phyloP scores from a whole-genome alignment of 2,329 filamentous ascomycete species.

The Bipolaris cookei region DNA sequence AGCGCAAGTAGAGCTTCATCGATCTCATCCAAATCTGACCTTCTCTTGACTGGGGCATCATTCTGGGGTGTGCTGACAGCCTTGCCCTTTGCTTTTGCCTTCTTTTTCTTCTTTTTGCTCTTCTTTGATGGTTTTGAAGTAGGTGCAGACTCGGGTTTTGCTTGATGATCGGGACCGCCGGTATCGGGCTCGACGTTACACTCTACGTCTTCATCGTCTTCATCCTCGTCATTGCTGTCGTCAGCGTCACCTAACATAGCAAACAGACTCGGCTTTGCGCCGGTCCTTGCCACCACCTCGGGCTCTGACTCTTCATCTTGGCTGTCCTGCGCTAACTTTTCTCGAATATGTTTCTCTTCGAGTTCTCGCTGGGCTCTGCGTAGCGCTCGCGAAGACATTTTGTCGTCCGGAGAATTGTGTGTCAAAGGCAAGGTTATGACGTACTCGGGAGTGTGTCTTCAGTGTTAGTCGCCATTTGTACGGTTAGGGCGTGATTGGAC shows the following conservation, averaged over 20 bases:
- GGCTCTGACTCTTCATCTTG: constrained; percentile 50
- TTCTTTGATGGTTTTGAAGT: constrained; percentile 48
- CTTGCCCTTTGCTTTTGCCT: constrained; percentile 62
- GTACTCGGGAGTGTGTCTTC: constrained; percentile 19
- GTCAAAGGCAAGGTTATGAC: constrained; percentile 25
- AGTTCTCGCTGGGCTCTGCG: constrained; percentile 68
- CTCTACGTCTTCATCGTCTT: constrained; percentile 41
- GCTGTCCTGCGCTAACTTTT: constrained; percentile 44
- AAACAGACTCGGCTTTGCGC: constrained; percentile 53
- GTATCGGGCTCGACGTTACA: constrained; percentile 36
- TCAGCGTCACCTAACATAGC: constrained; percentile 54
- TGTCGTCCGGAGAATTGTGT: constrained; percentile 11
- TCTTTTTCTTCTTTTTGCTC: constrained; percentile 68
- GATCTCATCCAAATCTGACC: constrained; percentile 65
- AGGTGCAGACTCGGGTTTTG: constrained; percentile 26
- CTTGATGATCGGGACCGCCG: constrained; percentile 34
- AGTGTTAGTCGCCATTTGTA: constrained; percentile 16
- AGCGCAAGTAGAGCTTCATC: constrained; percentile 68
- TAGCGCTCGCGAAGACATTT: constrained; percentile 69
- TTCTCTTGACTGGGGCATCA: constrained; percentile 29
- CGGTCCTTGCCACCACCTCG: constrained; percentile 36
- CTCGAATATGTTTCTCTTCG: constrained; percentile 61
- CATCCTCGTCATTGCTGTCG: constrained; percentile 48
- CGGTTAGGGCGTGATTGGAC: constrained; percentile 18
- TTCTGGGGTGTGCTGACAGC: constrained; percentile 31